phyloP scores from a whole-genome alignment of 2,329 filamentous ascomycete species.

The Xylariaceae sp. region DNA sequence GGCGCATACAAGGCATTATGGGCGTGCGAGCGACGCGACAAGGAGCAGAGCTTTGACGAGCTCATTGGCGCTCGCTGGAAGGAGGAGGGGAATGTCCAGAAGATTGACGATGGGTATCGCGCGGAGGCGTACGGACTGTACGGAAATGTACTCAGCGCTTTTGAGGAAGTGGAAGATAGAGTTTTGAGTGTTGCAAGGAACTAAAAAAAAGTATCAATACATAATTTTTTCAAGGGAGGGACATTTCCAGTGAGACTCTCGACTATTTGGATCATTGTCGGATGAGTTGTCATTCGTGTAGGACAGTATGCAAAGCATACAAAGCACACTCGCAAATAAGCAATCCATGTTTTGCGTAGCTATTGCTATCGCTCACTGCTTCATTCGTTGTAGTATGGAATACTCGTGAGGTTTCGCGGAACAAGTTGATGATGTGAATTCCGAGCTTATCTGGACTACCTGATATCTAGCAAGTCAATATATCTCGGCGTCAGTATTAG shows the following conservation, averaged over 20 bases:
- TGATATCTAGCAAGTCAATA: neutral
- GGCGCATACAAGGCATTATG: slow-evolving; percentile 95
- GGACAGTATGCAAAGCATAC: no score
- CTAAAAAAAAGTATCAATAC: slow-evolving; percentile 8
- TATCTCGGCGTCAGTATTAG: neutral
- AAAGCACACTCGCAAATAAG: no score
- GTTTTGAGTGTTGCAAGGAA: slow-evolving; percentile 31
- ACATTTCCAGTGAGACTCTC: neutral
- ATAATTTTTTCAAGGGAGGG: neutral
- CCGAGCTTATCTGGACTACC: neutral
- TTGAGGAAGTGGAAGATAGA: slow-evolving; percentile 30
- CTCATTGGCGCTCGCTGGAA: slow-evolving; percentile 79
- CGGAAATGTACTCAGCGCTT: slow-evolving; percentile 64
- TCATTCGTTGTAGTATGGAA: no score
- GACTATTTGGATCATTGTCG: neutral
- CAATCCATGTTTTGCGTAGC: no score
- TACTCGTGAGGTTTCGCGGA: no score
- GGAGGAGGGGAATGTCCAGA: slow-evolving; percentile 76
- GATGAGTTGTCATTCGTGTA: no score
- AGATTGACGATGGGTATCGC: slow-evolving; percentile 75
- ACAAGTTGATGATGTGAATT: neutral
- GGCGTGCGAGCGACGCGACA: slow-evolving; percentile 63
- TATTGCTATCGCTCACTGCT: no score
- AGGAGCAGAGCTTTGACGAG: slow-evolving; percentile 71
- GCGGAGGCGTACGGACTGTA: slow-evolving; percentile 71